Evolutionary conservation across 148 eudicot species (phyloP).

Genomic region (Camellia granthamiana): DNA sequence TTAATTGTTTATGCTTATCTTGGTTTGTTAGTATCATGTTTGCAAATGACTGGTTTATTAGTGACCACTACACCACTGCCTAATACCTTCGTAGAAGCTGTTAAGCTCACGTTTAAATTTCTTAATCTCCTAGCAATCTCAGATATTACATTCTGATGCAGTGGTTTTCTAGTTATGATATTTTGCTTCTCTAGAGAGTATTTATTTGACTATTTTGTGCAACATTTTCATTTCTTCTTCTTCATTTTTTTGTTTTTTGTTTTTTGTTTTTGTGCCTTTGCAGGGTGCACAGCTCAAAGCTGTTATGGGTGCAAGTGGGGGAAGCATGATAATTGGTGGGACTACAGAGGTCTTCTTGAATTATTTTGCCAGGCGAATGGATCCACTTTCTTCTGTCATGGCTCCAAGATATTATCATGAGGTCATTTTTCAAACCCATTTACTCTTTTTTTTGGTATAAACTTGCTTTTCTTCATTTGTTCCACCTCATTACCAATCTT

Average conservation of each 20-base stretch:
- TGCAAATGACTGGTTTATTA: background rate
- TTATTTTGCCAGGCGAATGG: slow-evolving; percentile 31
- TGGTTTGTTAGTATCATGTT: background rate
- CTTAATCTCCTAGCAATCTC: too few species aligned
- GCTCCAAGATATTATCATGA: slow-evolving; percentile 39
- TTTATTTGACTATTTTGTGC: background rate
- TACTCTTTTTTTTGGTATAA: background rate
- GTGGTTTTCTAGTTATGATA: too few species aligned
- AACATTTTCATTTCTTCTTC: too few species aligned
- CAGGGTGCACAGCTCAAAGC: slow-evolving; percentile 30
- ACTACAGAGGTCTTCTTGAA: slow-evolving; percentile 37
- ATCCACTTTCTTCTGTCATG: slow-evolving; percentile 33
- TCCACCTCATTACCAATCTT: background rate
- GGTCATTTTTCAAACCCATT: slow-evolving; percentile 16
- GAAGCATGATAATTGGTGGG: slow-evolving; percentile 31
- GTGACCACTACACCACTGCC: too few species aligned
- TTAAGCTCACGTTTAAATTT: too few species aligned
- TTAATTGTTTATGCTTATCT: background rate
- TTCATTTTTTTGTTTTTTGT: background rate
- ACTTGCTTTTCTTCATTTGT: background rate
- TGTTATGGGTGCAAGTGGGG: slow-evolving; percentile 49
- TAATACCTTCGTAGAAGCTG: too few species aligned
- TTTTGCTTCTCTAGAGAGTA: background rate
- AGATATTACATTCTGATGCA: too few species aligned
- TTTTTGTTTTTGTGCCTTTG: background rate